Evolutionary conservation across 73 alveolate genomes (phyloP).

Genomic region (Paramecium primaurelia): DNA sequence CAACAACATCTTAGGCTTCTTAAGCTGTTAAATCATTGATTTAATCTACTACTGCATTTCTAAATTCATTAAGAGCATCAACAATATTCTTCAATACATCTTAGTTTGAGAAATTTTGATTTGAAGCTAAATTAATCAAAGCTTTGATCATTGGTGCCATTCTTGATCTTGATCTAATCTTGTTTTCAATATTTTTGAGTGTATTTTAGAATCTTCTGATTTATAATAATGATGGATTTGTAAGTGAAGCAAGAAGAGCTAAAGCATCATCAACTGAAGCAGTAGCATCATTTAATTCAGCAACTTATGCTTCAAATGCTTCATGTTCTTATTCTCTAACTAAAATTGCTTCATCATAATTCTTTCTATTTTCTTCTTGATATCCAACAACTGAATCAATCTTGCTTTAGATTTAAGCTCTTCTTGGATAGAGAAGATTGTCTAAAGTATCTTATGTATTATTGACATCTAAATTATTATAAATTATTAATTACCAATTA

Average conservation of each 20-base stretch:
- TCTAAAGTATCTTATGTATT: conserved; percentile 43
- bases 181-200: background rate
- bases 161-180: conserved; percentile 38
- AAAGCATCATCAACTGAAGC: conserved; percentile 46
- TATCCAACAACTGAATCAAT: background rate
- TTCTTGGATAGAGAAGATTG: conserved; percentile 2
- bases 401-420: background rate
- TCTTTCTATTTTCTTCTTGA: conserved; percentile 42
- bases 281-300: conserved; percentile 37
- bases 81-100: background rate
- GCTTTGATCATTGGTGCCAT: conserved; percentile 45
- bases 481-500: background rate
- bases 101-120: conserved; percentile 6
- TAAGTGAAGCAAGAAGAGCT: background rate
- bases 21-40: conserved; percentile 33
- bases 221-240: conserved; percentile 20
- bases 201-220: conserved; percentile 39
- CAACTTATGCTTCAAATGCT: conserved; percentile 1
- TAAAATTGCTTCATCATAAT: conserved; percentile 29
- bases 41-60: conserved; percentile 16
- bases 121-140: background rate
- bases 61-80: conserved; percentile 31
- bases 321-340: conserved; percentile 41
- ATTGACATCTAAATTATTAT: background rate
- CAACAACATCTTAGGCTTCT: conserved; percentile 23